phyloP scores from a whole-genome alignment of 164 flowering plant species.

The Pachysandra terminalis region DNA sequence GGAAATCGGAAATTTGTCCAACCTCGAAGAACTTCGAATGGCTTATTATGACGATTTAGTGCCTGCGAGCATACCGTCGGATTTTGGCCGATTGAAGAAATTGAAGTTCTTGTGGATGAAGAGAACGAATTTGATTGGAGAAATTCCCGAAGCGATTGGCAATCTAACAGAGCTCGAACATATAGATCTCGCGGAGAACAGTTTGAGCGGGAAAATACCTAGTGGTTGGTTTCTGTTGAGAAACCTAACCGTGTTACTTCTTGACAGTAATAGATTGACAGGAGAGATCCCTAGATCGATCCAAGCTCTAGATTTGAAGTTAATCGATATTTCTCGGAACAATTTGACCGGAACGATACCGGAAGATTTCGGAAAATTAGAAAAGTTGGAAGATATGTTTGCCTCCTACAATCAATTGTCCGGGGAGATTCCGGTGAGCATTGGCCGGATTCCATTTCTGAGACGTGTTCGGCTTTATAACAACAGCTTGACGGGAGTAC shows the following conservation, averaged over 20 bases:
- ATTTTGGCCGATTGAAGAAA: too few species aligned
- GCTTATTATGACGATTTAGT: too few species aligned
- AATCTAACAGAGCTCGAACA: too few species aligned
- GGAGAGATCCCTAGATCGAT: slow-evolving; percentile 40
- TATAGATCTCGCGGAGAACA: slow-evolving; percentile 38
- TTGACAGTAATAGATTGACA: slow-evolving; percentile 36
- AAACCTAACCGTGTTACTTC: slow-evolving; percentile 34
- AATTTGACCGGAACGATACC: slow-evolving; percentile 48
- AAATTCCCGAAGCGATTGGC: too few species aligned
- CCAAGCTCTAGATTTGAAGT: slow-evolving; percentile 25
- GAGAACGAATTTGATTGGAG: too few species aligned
- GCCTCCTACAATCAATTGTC: slow-evolving; percentile 34
- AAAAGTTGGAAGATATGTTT: slow-evolving; percentile 21
- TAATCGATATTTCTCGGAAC: slow-evolving; percentile 41
- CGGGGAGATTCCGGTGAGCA: slow-evolving; percentile 7
- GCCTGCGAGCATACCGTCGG: too few species aligned
- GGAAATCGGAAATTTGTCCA: too few species aligned
- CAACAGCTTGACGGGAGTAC: too few species aligned
- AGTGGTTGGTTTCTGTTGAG: slow-evolving; percentile 33
- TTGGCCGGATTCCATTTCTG: too few species aligned
- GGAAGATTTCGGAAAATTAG: slow-evolving; percentile 39
- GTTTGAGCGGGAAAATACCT: slow-evolving; percentile 44
- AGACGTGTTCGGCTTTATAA: too few species aligned
- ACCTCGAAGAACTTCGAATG: too few species aligned
- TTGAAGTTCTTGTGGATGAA: too few species aligned